phyloP scores from a whole-genome alignment of 352 stramenopile species.

The Labyrinthula sp. region DNA sequence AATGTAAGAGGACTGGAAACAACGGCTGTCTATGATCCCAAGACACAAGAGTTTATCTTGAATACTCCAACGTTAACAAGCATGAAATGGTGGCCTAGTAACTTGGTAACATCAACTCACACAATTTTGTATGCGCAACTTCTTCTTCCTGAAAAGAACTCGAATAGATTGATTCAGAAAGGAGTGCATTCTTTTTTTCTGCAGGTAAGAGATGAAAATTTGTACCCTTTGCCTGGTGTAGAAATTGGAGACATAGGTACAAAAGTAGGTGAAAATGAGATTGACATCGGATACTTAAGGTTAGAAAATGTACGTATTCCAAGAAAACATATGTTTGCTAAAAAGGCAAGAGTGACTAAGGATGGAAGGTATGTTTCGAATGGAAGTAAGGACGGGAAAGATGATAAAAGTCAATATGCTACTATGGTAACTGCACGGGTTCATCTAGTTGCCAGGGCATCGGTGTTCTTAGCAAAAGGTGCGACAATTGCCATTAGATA shows the following conservation, averaged over 20 bases:
- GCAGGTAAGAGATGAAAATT: constrained; percentile 57
- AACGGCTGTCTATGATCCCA: constrained; percentile 68
- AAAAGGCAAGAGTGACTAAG: constrained; percentile 44
- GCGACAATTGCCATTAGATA: constrained; percentile 55
- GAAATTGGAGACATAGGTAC: constrained; percentile 65
- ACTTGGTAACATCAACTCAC: constrained; percentile 35
- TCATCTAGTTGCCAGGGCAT: constrained; percentile 47
- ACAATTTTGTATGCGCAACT: constrained; percentile 65
- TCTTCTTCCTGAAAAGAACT: constrained; percentile 44
- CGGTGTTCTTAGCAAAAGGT: constrained; percentile 46
- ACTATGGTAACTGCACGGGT: constrained; percentile 50
- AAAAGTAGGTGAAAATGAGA: constrained; percentile 65
- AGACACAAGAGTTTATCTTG: constrained; percentile 69
- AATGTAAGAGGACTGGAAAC: constrained; percentile 71
- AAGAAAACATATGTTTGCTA: constrained; percentile 54
- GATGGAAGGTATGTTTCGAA: constrained; percentile 43
- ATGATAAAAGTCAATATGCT: constrained; percentile 42
- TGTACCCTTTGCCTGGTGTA: constrained; percentile 53
- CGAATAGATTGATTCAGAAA: no score
- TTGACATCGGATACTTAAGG: constrained; percentile 66
- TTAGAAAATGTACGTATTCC: constrained; percentile 65
- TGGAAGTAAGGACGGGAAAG: constrained; percentile 2
- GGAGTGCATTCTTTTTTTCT: constrained; percentile 88
- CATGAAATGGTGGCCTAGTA: constrained; percentile 85
- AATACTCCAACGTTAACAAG: constrained; percentile 77